Evolutionary conservation across 1,284 basidiomycete species (phyloP).

Genomic region (Ustilago lituana): DNA sequence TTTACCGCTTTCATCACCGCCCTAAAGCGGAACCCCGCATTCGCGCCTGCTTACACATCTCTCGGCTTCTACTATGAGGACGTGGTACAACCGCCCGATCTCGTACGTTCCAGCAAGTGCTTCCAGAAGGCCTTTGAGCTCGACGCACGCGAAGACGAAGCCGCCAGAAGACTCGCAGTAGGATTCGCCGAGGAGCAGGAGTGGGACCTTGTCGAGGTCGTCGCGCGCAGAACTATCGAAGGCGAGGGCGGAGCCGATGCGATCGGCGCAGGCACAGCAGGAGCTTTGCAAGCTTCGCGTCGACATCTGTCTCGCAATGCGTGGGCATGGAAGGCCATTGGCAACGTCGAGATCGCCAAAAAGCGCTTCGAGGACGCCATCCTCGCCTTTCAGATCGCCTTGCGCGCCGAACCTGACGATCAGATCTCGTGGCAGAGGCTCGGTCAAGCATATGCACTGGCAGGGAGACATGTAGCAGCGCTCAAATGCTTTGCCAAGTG

Average conservation of each 20-base stretch:
- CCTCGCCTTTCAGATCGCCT: conserved; percentile 84
- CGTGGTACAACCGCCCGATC: conserved; percentile 78
- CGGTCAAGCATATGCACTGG: conserved; percentile 88
- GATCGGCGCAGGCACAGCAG: conserved; percentile 19
- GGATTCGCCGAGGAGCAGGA: conserved; percentile 92
- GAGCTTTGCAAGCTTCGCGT: conserved; percentile 30
- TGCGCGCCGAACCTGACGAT: conserved; percentile 83
- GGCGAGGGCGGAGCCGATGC: conserved; percentile 70
- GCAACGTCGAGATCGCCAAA: conserved; percentile 84
- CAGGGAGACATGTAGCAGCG: conserved; percentile 87
- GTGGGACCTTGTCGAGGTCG: conserved; percentile 94
- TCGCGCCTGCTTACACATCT: conserved; percentile 91
- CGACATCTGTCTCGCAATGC: conserved; percentile 74
- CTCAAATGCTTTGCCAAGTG: conserved; percentile 85
- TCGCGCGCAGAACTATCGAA: conserved; percentile 89
- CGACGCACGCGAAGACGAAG: conserved; percentile 85
- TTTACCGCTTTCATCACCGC: conserved; percentile 80
- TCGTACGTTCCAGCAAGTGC: conserved; percentile 87
- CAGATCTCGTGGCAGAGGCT: conserved; percentile 85
- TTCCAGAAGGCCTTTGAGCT: conserved; percentile 99
- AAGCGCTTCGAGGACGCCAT: conserved; percentile 82
- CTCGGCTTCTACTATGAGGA: conserved; percentile 90
- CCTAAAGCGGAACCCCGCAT: conserved; percentile 79
- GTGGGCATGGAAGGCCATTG: conserved; percentile 99
- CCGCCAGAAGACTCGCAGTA: conserved; percentile 83